Percentiles rank a stretch among this genome's conserved stretches.
These are phyloP conservation scores for Suillus placidus DNA, from an alignment of 768 basidiomycete species.

Conservation along the genomic window DNA sequence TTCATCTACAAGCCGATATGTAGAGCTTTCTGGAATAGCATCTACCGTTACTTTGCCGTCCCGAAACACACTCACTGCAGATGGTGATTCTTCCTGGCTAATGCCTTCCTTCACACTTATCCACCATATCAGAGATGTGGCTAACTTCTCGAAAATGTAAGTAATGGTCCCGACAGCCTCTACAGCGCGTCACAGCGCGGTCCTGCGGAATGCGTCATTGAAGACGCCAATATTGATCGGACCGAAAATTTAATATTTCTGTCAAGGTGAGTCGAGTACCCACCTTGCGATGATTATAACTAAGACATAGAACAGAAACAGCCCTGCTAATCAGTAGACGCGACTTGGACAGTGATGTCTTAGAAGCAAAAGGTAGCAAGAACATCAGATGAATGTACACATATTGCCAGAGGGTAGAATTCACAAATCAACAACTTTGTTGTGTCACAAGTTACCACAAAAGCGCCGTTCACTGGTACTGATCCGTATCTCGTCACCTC, in stretches of 20 bases:
- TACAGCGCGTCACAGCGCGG: neutral
- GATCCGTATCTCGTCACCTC: neutral
- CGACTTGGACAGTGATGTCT: neutral
- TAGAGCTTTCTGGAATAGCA: neutral
- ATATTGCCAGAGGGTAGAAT: neutral
- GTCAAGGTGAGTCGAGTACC: neutral
- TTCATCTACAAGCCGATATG: neutral
- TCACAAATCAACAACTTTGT: too few relatives aligned
- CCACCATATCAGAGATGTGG: neutral
- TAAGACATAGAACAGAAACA: neutral
- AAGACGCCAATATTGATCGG: neutral
- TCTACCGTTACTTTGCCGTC: neutral
- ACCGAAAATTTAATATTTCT: neutral
- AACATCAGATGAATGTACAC: neutral
- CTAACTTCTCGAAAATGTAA: neutral
- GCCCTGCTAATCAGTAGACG: neutral
- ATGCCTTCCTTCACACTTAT: neutral
- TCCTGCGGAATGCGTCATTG: neutral
- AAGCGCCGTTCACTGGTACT: too few relatives aligned
- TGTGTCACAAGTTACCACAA: too few relatives aligned
- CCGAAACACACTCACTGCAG: neutral
- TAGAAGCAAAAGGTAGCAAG: too few relatives aligned
- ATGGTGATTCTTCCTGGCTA: neutral
- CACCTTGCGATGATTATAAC: neutral
- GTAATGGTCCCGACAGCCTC: neutral